These are phyloP conservation scores for Saccharomycopsis sp. DNA, from an alignment of 805 yeast species.

Conservation along the genomic window DNA sequence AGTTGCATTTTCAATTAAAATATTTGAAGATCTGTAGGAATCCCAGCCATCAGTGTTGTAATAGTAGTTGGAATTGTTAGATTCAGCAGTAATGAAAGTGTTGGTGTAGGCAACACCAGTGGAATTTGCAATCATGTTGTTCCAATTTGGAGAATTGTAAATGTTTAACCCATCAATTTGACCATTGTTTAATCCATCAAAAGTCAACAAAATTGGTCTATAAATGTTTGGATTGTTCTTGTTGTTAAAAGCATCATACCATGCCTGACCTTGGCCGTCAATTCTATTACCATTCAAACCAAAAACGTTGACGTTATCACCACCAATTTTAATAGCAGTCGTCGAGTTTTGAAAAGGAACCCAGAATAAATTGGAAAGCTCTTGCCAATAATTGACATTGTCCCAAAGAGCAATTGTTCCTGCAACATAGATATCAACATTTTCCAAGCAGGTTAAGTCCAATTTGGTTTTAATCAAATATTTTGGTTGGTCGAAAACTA, in stretches of 20 bases:
- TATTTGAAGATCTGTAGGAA: constrained; percentile 10
- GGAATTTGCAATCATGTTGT: constrained; percentile 13
- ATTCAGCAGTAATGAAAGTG: constrained; percentile 8
- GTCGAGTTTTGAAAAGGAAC: constrained; percentile 14
- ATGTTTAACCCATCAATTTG: constrained; percentile 15
- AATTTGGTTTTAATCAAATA: constrained; percentile 12
- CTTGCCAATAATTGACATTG: constrained; percentile 18
- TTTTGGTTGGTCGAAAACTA: constrained; percentile 4
- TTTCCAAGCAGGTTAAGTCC: constrained; percentile 11
- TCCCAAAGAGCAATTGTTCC: constrained; percentile 10
- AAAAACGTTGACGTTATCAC: constrained; percentile 12
- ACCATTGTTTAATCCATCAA: constrained; percentile 11
- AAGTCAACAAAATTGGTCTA: constrained; percentile 14
- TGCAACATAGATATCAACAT: constrained; percentile 16
- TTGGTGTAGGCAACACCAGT: constrained; percentile 15
- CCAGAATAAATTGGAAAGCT: constrained; percentile 7
- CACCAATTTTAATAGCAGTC: constrained; percentile 18
- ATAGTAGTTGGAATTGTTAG: constrained; percentile 6
- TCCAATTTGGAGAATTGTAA: constrained; percentile 15
- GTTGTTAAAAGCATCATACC: constrained; percentile 15
- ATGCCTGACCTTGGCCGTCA: constrained; percentile 15
- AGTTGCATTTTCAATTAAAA: constrained; percentile 15
- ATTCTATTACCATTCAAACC: constrained; percentile 13
- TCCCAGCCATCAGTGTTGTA: constrained; percentile 20
- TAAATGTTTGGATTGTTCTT: constrained; percentile 10